These are phyloP conservation scores for Saccharomyces hybrid DNA, from an alignment of 1,139 yeast species.

Conservation along the genomic window DNA sequence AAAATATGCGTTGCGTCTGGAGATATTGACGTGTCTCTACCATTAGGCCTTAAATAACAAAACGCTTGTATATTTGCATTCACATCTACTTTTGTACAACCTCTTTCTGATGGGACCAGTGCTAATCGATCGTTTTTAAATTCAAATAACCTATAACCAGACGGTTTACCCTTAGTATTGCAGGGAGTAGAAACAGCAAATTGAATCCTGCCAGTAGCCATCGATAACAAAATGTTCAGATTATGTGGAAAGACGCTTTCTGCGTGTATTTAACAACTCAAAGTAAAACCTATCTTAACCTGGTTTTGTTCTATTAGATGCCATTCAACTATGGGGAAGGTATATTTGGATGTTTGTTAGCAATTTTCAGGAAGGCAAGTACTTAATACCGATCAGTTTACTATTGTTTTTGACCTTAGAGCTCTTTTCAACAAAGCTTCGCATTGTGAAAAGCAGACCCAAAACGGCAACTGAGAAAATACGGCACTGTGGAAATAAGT, in stretches of 20 bases:
- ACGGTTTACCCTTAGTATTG: slow-evolving; percentile 13
- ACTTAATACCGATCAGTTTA: not conserved
- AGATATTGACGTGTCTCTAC: slow-evolving; percentile 5
- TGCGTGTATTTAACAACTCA: not conserved
- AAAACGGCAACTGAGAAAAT: not conserved
- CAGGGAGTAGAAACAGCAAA: slow-evolving; percentile 26
- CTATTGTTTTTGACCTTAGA: not conserved
- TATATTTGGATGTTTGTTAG: not conserved
- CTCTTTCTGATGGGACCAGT: slow-evolving; percentile 6
- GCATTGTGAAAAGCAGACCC: not conserved
- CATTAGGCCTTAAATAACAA: slow-evolving; percentile 21
- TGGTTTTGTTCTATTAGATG: not conserved
- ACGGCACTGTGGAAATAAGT: not conserved
- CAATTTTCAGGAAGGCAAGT: not conserved
- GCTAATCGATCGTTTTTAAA: slow-evolving; percentile 13
- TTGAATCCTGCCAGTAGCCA: slow-evolving; percentile 8
- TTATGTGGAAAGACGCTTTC: not conserved
- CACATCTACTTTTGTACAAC: slow-evolving; percentile 10
- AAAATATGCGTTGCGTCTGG: not conserved
- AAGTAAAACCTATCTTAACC: not conserved
- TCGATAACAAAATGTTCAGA: not conserved
- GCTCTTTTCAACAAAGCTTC: not conserved
- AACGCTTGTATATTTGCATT: slow-evolving; percentile 20
- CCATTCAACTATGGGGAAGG: not conserved
- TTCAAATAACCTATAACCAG: slow-evolving; percentile 20